Evolutionary conservation across 2,329 filamentous ascomycete genomes (phyloP).

Genomic region (Thyridium curvatum): DNA sequence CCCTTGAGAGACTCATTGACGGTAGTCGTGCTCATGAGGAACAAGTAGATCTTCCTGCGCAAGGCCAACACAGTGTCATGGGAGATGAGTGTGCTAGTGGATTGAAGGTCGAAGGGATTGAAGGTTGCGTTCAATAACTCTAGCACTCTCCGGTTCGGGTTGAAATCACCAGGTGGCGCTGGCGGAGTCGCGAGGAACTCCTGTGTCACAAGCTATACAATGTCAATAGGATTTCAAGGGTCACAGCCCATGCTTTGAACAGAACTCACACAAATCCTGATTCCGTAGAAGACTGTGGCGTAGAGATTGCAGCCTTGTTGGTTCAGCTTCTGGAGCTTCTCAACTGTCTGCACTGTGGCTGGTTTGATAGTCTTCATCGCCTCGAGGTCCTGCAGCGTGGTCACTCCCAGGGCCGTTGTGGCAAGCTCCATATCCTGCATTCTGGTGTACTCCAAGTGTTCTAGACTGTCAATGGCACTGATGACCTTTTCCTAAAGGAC

Average conservation of each 20-base stretch:
- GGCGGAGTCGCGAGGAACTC: not conserved
- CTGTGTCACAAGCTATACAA: not conserved
- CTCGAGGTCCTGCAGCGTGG: slow-evolving; percentile 2
- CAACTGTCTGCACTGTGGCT: slow-evolving; percentile 2
- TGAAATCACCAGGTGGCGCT: not conserved
- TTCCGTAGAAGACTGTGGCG: slow-evolving; percentile 9
- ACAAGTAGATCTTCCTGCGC: too few species aligned
- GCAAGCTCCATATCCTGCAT: slow-evolving; percentile 7
- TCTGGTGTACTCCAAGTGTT: slow-evolving; percentile 6
- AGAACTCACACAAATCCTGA: slow-evolving; percentile 10
- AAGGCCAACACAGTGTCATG: too few species aligned
- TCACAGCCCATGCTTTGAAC: not conserved
- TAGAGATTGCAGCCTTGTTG: slow-evolving; percentile 6
- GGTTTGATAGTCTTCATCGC: slow-evolving; percentile 4
- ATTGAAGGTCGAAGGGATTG: too few species aligned
- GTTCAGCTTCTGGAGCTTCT: slow-evolving; percentile 6
- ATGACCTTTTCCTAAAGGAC: slow-evolving; percentile 8
- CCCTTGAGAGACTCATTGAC: too few species aligned
- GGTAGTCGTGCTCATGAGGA: too few species aligned
- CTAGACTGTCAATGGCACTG: slow-evolving; percentile 7
- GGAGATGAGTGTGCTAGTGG: too few species aligned
- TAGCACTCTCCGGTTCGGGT: too few species aligned
- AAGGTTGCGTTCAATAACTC: too few species aligned
- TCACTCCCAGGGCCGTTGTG: slow-evolving; percentile 3
- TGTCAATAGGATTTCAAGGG: not conserved